Conservation (phyloP, 106 monocot species). For the Iris macrosiphon region DNA sequence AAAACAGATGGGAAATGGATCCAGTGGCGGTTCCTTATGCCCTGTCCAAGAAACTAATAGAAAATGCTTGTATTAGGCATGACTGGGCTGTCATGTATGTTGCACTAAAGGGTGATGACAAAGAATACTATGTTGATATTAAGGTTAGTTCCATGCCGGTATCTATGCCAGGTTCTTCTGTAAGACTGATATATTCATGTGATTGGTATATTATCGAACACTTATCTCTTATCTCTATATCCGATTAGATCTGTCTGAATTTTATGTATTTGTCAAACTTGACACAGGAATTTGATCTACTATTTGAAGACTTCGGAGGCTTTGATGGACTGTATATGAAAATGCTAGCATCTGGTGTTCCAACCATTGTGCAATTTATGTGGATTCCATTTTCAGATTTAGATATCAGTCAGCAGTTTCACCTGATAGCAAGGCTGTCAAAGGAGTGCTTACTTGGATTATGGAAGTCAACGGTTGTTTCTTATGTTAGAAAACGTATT, state of each 20-base stretch:
- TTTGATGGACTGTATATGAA: slow-evolving; percentile 77
- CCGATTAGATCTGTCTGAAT: neutral
- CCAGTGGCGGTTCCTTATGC: slow-evolving; percentile 84
- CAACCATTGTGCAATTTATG: slow-evolving; percentile 84
- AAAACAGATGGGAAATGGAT: slow-evolving; percentile 84
- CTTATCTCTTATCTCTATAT: neutral
- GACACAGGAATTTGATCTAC: slow-evolving; percentile 66
- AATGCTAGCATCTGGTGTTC: slow-evolving; percentile 79
- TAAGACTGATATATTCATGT: too few relatives aligned
- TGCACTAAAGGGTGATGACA: slow-evolving; percentile 80
- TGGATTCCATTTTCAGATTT: slow-evolving; percentile 82
- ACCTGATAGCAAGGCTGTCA: slow-evolving; percentile 28
- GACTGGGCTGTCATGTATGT: slow-evolving; percentile 89
- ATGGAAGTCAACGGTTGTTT: slow-evolving; percentile 45
- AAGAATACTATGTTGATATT: slow-evolving; percentile 75
- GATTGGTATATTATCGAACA: too few relatives aligned
- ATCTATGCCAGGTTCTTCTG: neutral
- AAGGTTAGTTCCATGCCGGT: slow-evolving; percentile 55
- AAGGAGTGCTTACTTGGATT: slow-evolving; percentile 42
- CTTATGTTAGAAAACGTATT: slow-evolving; percentile 24
- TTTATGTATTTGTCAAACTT: neutral
- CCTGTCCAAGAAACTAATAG: slow-evolving; percentile 65
- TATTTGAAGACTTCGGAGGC: slow-evolving; percentile 86
- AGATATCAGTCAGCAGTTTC: slow-evolving; percentile 54
- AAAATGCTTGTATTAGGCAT: slow-evolving; percentile 69